phyloP scores from a whole-genome alignment of 1,284 basidiomycete genomes.

The Thecaphora thlaspeos region DNA sequence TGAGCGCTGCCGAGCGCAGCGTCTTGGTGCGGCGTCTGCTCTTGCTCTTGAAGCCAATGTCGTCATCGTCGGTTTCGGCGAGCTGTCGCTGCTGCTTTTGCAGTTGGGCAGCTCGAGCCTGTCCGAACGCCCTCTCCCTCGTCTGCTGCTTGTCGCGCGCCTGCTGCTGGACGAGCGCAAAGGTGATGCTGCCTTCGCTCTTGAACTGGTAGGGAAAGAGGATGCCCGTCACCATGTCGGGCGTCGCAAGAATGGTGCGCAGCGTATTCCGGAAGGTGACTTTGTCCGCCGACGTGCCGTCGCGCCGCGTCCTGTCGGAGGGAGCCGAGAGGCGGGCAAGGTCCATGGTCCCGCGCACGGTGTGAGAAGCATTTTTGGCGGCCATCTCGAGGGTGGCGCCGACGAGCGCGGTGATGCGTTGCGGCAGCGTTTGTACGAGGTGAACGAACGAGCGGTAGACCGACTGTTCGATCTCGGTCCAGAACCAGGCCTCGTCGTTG shows the following conservation, averaged over 20 bases:
- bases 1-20: slow-evolving; percentile 21
- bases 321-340: background rate
- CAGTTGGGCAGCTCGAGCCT: too few species aligned
- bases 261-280: slow-evolving; percentile 15
- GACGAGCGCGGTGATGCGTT: slow-evolving; percentile 22
- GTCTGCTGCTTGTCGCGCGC: background rate
- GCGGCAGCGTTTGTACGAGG: slow-evolving; percentile 38
- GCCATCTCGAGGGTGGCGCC: slow-evolving; percentile 22
- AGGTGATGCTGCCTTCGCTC: slow-evolving; percentile 15
- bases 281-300: slow-evolving; percentile 8
- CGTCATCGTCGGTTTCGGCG: slow-evolving; percentile 6
- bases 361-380: slow-evolving; percentile 19
- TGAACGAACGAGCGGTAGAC: slow-evolving; percentile 18
- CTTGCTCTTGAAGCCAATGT: slow-evolving; percentile 10
- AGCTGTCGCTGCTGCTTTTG: too few species aligned
- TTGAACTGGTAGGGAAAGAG: slow-evolving; percentile 37
- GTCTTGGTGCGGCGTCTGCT: slow-evolving; percentile 18
- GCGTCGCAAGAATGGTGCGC: slow-evolving; percentile 31
- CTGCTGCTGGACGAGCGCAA: slow-evolving; percentile 8
- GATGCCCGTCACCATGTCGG: slow-evolving; percentile 38
- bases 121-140: too few species aligned
- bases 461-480: slow-evolving; percentile 45
- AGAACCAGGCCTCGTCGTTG: slow-evolving; percentile 43
- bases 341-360: slow-evolving; percentile 18
- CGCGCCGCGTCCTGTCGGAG: slow-evolving; percentile 1